Evolutionary conservation across 2,329 filamentous ascomycete genomes (phyloP), one percentile per base, ranked within the genome.

Genomic region (Sclerotiophoma versabilis): DNA sequence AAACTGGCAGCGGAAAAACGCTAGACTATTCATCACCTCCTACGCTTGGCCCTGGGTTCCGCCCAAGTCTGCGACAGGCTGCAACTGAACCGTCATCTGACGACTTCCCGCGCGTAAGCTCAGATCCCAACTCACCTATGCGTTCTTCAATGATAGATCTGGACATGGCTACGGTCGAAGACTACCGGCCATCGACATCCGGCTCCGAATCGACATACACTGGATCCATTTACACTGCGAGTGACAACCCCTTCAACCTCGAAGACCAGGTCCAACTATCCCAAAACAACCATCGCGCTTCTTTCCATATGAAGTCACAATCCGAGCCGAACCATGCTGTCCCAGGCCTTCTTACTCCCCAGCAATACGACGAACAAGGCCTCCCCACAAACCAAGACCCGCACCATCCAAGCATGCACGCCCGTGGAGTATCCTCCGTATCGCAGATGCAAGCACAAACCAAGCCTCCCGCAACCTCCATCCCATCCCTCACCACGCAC

Each of bases 231-330:
- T 65, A 64, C 39, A 76, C 73, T 17, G 74, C 75, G 32, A 77
- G 72, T 46, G 77, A 78, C 4, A 78, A 81, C 49, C 79, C 79
- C 0, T 82, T 82, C 59, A 79, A 81, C 60, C 74, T 81, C 6
- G 80, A 81, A 58, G 78, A 81, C 45, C 75, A 76, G 48, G 68
- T 76, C 8, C 67, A 74, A 26, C 65, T 76, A 10, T 73, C 73
- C 0, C 60, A 74, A 26, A 73, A 69, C 37, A 76, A 73, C 48
- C 71, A 76, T 39, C 73, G 75, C 25, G 67, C 70, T 19, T 75
- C 72, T 0, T 75, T 72, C 43, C 75, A 77, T 45, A 73, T 68
- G 47, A 75, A 76, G 44, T 75, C 73, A 11, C 74, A 76, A 45
- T 77, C 75, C 1, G 75, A 76, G 41, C 75, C 75, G 10, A 75